Conservation (phyloP, 495 filamentous ascomycete genomes). For the Cairneyella variabilis region DNA sequence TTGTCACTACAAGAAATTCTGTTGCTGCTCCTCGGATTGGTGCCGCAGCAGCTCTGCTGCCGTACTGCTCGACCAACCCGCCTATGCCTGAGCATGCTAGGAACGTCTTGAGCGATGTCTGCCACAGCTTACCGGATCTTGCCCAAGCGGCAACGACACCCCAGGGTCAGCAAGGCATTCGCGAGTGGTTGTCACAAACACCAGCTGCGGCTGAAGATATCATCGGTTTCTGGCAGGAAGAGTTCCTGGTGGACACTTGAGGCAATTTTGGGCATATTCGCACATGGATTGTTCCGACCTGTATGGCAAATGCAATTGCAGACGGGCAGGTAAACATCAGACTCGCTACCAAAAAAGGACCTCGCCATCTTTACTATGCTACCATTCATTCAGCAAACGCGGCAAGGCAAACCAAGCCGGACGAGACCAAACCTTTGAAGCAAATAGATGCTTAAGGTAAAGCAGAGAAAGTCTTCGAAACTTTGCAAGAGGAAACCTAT, state of each 20-base stretch:
- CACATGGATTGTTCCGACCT: no score
- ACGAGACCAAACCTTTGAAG: no score
- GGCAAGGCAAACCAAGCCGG: no score
- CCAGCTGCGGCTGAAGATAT: constrained; percentile 28
- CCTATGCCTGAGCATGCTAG: constrained; percentile 37
- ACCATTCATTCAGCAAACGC: no score
- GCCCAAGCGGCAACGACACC: constrained; percentile 32
- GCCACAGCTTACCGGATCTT: constrained; percentile 43
- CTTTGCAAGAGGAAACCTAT: no score
- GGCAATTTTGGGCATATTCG: neutral
- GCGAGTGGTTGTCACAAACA: constrained; percentile 33
- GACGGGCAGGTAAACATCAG: no score
- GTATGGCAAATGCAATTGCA: no score
- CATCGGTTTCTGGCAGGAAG: constrained; percentile 45
- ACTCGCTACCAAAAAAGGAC: no score
- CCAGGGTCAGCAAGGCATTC: constrained; percentile 32
- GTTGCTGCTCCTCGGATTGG: constrained; percentile 1
- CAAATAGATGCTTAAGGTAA: no score
- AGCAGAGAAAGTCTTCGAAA: no score
- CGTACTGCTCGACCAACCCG: constrained; percentile 37
- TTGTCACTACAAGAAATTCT: constrained; percentile 2
- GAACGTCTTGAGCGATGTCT: constrained; percentile 48
- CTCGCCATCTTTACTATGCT: no score
- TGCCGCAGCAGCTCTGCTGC: constrained; percentile 36
- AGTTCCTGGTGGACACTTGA: constrained; percentile 28